Percentiles rank a stretch among this genome's conserved stretches.
phyloP scores from a whole-genome alignment of 2,329 filamentous ascomycete genomes.

The Aspergillus sp. region DNA sequence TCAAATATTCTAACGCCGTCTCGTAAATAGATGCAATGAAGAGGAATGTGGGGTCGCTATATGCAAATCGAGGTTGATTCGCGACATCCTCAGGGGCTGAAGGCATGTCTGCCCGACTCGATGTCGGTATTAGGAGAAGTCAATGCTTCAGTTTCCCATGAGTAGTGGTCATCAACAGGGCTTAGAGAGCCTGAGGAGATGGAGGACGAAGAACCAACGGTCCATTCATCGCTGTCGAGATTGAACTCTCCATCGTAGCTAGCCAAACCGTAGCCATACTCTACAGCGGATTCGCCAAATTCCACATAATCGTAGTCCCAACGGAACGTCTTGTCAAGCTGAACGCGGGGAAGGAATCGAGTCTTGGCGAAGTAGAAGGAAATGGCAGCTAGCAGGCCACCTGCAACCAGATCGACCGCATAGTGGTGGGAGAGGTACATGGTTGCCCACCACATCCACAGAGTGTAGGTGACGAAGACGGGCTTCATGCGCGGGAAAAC shows the following conservation, averaged over 20 bases:
- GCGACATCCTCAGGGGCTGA: conserved; percentile 18
- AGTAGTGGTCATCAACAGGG: conserved; percentile 60
- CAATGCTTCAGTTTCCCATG: conserved; percentile 44
- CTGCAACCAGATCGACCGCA: conserved; percentile 86
- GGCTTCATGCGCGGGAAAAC: conserved; percentile 81
- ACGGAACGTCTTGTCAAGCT: conserved; percentile 79
- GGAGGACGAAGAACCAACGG: conserved; percentile 77
- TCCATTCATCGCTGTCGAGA: conserved; percentile 84
- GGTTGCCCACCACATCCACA: conserved; percentile 97
- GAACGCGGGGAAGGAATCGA: conserved; percentile 77
- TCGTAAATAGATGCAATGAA: conserved; percentile 30
- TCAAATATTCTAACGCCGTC: conserved; percentile 39
- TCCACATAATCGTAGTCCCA: conserved; percentile 98
- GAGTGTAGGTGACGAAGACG: conserved; percentile 77
- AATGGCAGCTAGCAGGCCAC: conserved; percentile 73
- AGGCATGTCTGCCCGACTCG: conserved; percentile 38
- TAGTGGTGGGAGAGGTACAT: conserved; percentile 99
- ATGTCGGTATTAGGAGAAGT: conserved; percentile 38
- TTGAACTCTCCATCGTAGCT: conserved; percentile 57
- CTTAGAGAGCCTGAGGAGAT: conserved; percentile 66
- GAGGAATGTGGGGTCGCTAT: conserved; percentile 17
- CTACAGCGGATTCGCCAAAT: conserved; percentile 62
- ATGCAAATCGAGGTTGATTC: conserved; percentile 19
- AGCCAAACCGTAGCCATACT: conserved; percentile 57
- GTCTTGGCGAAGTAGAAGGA: conserved; percentile 81